Conservation (phyloP, 176 grass and related monocot species). For the Triticum dicoccoides region DNA sequence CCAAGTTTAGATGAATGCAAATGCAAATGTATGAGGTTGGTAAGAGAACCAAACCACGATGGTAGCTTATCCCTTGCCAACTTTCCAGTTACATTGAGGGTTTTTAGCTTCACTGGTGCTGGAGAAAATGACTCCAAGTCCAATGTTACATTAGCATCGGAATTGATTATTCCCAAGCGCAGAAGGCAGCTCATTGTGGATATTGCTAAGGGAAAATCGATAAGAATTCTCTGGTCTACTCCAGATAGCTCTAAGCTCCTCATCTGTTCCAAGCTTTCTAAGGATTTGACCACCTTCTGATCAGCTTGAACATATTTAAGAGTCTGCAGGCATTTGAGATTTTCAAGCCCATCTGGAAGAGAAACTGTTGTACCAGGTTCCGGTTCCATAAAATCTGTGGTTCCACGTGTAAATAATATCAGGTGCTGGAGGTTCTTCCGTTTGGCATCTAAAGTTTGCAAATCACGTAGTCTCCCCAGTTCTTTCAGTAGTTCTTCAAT, state of each 20-base stretch:
- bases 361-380: neutral
- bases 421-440: constrained; percentile 29
- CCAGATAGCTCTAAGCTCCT: constrained; percentile 24
- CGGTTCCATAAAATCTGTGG: neutral
- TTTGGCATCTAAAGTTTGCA: constrained; percentile 41
- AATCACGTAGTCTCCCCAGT: neutral
- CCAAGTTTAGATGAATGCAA: neutral
- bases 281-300: neutral
- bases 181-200: constrained; percentile 20
- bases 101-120: constrained; percentile 21
- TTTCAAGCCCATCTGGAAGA: neutral
- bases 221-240: neutral
- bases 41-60: constrained; percentile 4
- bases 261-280: constrained; percentile 18
- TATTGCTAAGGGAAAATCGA: neutral
- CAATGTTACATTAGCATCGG: neutral
- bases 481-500: constrained; percentile 6
- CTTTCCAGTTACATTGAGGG: neutral
- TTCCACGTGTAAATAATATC: neutral
- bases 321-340: constrained; percentile 26
- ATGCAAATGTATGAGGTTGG: neutral
- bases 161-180: neutral
- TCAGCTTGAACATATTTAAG: constrained; percentile 25
- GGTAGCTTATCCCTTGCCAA: constrained; percentile 10
- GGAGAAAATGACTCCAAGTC: neutral